phyloP scores from a whole-genome alignment of 2,329 filamentous ascomycete genomes.

The Aspergillus phoenicis region DNA sequence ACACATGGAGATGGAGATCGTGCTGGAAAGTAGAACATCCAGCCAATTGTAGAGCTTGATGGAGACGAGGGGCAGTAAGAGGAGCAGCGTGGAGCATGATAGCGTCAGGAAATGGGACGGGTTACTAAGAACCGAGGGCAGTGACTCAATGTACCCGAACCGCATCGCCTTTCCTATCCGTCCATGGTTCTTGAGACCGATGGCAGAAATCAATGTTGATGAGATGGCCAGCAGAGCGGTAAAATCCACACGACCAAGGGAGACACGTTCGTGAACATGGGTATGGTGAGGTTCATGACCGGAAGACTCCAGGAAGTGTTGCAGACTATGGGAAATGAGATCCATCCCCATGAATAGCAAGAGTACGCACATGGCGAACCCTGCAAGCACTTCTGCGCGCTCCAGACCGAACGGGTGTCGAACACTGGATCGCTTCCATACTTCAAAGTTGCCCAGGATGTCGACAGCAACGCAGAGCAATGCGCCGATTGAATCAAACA shows the following conservation, averaged over 20 bases:
- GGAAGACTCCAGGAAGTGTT: conserved; percentile 83
- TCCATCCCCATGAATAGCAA: conserved; percentile 98
- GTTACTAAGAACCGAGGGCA: conserved; percentile 88
- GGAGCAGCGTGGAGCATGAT: conserved; percentile 77
- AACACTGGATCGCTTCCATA: conserved; percentile 91
- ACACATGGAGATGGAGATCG: conserved; percentile 87
- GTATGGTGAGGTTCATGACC: conserved; percentile 73
- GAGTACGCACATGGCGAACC: conserved; percentile 94
- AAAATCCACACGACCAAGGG: conserved; percentile 76
- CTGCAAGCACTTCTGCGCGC: conserved; percentile 88
- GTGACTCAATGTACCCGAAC: conserved; percentile 75
- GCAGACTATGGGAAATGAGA: conserved; percentile 87
- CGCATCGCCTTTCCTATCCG: conserved; percentile 91
- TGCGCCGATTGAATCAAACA: conserved; percentile 93
- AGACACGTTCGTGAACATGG: conserved; percentile 67
- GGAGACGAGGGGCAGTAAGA: conserved; percentile 79
- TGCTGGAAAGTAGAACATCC: conserved; percentile 77
- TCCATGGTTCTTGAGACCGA: conserved; percentile 85
- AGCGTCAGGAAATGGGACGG: conserved; percentile 94
- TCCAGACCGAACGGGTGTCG: conserved; percentile 92
- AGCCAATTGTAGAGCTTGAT: conserved; percentile 80
- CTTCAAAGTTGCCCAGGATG: conserved; percentile 93
- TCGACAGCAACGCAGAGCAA: conserved; percentile 90
- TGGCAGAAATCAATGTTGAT: conserved; percentile 82
- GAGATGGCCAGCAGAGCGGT: conserved; percentile 79